A percentile compares a stretch with the other conserved stretches of the same genome.
Conservation (phyloP, 208 protist species). For the Acanthamoeba lenticulata region DNA sequence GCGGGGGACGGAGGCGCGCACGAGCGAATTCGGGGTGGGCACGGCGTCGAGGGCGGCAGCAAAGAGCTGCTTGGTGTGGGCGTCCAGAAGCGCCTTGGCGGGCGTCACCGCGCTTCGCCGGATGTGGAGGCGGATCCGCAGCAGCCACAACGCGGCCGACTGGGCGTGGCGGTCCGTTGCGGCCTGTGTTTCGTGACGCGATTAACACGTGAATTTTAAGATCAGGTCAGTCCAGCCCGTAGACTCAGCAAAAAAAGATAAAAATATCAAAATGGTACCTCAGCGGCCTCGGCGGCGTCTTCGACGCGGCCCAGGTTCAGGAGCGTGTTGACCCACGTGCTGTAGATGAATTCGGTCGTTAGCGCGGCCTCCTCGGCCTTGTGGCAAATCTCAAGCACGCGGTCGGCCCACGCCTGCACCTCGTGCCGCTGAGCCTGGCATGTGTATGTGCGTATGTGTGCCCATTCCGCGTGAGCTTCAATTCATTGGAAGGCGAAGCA, state of each 20-base stretch:
- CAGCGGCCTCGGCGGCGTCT: neutral
- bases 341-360: neutral
- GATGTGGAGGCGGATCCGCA: neutral
- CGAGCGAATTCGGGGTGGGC: neutral
- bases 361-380: neutral
- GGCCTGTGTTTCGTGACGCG: neutral
- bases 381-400: neutral
- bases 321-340: neutral
- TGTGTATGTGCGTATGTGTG: neutral
- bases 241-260: neutral
- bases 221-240: too few species aligned
- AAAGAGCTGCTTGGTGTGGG: conserved; percentile 1
- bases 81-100: neutral
- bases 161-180: neutral
- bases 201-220: neutral
- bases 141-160: neutral
- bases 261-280: neutral
- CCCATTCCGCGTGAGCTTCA: neutral
- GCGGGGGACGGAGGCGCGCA: neutral
- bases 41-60: neutral
- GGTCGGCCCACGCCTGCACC: neutral
- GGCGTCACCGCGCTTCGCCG: neutral
- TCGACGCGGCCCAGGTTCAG: neutral
- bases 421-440: neutral
- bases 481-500: neutral